These are phyloP conservation scores for Stylonectria norvegica DNA, from an alignment of 2,329 filamentous ascomycete species.

Conservation along the genomic window DNA sequence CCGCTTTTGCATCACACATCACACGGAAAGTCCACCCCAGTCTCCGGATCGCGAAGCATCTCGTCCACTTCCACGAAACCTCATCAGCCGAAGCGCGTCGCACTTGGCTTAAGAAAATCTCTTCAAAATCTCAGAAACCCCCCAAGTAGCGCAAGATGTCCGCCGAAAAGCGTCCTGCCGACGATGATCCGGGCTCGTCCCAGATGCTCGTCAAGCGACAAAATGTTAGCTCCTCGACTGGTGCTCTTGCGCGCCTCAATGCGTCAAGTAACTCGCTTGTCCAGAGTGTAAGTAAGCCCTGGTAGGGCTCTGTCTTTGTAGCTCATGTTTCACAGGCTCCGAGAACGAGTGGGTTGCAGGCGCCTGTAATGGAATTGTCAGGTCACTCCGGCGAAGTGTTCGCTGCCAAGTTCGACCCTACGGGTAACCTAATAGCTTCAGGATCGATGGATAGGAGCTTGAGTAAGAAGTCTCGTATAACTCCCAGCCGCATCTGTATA, in stretches of 20 bases:
- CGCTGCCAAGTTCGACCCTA: slow-evolving; percentile 82
- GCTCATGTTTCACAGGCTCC: slow-evolving; percentile 54
- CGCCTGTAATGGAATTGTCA: slow-evolving; percentile 90
- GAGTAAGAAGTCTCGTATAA: not conserved
- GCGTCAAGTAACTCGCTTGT: slow-evolving; percentile 48
- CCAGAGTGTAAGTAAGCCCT: slow-evolving; percentile 43
- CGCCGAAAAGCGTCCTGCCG: slow-evolving; percentile 87
- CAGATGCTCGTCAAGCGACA: slow-evolving; percentile 89
- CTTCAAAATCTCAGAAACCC: no score
- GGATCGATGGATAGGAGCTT: slow-evolving; percentile 82
- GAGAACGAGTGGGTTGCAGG: slow-evolving; percentile 78
- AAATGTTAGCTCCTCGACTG: slow-evolving; percentile 55
- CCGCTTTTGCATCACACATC: slow-evolving; percentile 14
- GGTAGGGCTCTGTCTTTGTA: not conserved
- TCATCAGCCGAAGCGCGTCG: no score
- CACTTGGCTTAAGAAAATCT: no score
- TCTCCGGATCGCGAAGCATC: slow-evolving; percentile 11
- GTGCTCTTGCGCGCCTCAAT: slow-evolving; percentile 50
- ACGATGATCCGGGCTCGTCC: slow-evolving; percentile 72
- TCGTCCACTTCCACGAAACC: no score
- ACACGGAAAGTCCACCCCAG: slow-evolving; percentile 16
- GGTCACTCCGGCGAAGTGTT: slow-evolving; percentile 86
- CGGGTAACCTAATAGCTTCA: slow-evolving; percentile 84
- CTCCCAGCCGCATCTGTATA: not conserved
- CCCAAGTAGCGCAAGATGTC: no score